Evolutionary conservation across 1,139 yeast species (phyloP).

Genomic region (Hyphopichia burtonii): DNA sequence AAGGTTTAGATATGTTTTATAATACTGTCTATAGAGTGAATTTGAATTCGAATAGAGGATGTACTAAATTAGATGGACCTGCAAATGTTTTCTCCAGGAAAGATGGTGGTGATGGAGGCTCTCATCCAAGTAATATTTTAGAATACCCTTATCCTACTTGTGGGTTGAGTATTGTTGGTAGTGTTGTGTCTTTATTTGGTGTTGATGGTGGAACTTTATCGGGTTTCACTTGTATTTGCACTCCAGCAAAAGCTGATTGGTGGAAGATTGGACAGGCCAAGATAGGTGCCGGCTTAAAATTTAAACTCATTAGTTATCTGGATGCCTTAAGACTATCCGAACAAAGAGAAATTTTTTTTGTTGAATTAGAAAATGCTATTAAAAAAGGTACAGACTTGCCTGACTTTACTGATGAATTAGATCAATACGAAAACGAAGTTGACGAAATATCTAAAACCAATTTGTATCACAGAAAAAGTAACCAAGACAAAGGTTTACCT

Average conservation of each 20-base stretch:
- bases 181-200: slow-evolving; percentile 28
- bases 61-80: slow-evolving; percentile 34
- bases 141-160: slow-evolving; percentile 36
- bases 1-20: slow-evolving; percentile 23
- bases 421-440: slow-evolving; percentile 12
- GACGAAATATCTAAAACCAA: slow-evolving; percentile 10
- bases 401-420: slow-evolving; percentile 15
- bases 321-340: slow-evolving; percentile 23
- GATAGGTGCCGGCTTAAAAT: slow-evolving; percentile 22
- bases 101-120: slow-evolving; percentile 35
- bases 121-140: slow-evolving; percentile 34
- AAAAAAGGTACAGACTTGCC: slow-evolving; percentile 7
- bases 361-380: slow-evolving; percentile 12
- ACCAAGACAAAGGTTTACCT: slow-evolving; percentile 12
- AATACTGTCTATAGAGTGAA: slow-evolving; percentile 24
- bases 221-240: slow-evolving; percentile 32
- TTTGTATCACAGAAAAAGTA: slow-evolving; percentile 13
- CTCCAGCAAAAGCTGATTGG: slow-evolving; percentile 29
- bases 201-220: slow-evolving; percentile 36
- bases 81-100: slow-evolving; percentile 23
- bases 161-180: slow-evolving; percentile 34
- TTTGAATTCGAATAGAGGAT: slow-evolving; percentile 36
- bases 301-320: slow-evolving; percentile 20
- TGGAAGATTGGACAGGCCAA: slow-evolving; percentile 38
- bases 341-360: slow-evolving; percentile 17